A percentile compares a stretch with the other conserved stretches of the same genome.
phyloP scores from a whole-genome alignment of 2,329 filamentous ascomycete species.

The Beauveria sp. region DNA sequence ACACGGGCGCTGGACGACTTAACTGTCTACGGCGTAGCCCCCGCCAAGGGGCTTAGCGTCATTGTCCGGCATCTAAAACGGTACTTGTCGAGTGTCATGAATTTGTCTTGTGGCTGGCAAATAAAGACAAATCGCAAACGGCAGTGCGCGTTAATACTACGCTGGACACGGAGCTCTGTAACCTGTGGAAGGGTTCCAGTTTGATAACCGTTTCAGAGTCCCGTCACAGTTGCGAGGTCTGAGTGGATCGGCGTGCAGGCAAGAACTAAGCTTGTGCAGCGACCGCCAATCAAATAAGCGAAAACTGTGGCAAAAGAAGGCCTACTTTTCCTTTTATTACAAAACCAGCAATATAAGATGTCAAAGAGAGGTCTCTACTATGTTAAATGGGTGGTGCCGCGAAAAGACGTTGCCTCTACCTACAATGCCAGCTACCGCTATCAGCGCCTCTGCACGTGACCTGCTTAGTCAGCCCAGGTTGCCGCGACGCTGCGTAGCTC shows the following conservation, averaged over 20 bases:
- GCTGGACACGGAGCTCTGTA: not conserved
- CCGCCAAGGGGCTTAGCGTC: not conserved
- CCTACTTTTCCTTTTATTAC: too few species aligned
- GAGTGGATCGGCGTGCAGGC: not conserved
- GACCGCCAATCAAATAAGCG: too few species aligned
- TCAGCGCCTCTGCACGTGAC: not conserved
- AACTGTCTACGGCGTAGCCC: not conserved
- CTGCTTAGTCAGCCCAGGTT: slow-evolving; percentile 5
- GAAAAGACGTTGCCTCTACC: not conserved
- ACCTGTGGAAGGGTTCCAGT: not conserved
- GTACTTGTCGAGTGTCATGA: not conserved
- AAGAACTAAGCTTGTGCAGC: not conserved
- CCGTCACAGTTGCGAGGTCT: not conserved
- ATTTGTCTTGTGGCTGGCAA: not conserved
- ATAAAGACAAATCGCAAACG: not conserved
- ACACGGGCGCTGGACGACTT: not conserved
- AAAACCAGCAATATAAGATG: too few species aligned
- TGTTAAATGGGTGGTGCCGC: not conserved
- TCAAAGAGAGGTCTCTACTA: too few species aligned
- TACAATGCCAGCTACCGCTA: not conserved
- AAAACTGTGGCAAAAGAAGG: too few species aligned
- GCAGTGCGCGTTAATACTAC: not conserved
- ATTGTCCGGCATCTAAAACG: not conserved
- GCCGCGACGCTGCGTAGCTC: slow-evolving; percentile 10
- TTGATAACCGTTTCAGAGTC: not conserved